Conservation (phyloP, 176 grass and related monocot species). For the Microstegium vimineum region DNA sequence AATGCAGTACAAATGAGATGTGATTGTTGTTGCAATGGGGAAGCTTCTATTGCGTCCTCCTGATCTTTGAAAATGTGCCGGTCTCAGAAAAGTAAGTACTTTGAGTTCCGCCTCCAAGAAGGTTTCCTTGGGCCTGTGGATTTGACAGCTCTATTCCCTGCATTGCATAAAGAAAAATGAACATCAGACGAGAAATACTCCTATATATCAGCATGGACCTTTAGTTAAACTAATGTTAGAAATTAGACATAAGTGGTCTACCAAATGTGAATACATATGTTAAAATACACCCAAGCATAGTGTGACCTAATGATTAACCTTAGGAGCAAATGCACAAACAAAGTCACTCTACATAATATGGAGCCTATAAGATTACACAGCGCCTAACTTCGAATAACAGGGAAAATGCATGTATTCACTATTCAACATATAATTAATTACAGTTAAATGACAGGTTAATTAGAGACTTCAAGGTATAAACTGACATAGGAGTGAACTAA, state of each 20-base stretch:
- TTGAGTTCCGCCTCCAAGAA: slow-evolving; percentile 71
- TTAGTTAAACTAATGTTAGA: neutral
- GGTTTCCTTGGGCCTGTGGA: slow-evolving; percentile 61
- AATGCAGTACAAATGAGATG: neutral
- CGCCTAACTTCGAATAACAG: neutral
- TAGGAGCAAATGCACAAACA: neutral
- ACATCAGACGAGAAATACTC: neutral
- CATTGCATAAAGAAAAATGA: neutral
- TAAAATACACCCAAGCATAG: slow-evolving; percentile 6
- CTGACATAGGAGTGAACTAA: neutral
- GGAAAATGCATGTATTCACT: neutral
- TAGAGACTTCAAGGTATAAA: neutral
- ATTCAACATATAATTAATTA: neutral
- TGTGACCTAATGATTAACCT: neutral
- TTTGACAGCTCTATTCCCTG: slow-evolving; percentile 79
- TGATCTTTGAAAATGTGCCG: slow-evolving; percentile 76
- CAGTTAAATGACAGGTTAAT: neutral
- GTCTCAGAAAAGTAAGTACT: slow-evolving; percentile 89
- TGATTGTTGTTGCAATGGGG: neutral
- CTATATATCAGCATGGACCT: neutral
- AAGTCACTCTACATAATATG: neutral
- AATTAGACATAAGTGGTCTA: neutral
- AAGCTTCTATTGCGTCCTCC: slow-evolving; percentile 30
- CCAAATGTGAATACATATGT: neutral
- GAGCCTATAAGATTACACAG: neutral